Conservation (phyloP, 371 early-diverging fungal species). For the Dinochytrium kinnereticum region DNA sequence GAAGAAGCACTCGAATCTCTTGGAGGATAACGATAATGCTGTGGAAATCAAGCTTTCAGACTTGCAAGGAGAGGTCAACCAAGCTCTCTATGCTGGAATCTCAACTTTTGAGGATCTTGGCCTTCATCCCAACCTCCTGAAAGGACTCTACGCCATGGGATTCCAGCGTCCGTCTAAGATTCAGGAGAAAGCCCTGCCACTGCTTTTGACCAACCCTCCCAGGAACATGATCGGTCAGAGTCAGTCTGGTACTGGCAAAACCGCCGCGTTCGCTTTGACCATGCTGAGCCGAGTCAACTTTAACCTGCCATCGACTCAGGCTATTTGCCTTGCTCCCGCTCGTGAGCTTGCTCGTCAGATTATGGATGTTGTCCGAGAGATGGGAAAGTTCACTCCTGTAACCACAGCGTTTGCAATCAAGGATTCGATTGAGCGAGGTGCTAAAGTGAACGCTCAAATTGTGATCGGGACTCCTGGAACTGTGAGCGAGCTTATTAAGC, state of each 20-base stretch:
- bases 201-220: slow-evolving; percentile 66
- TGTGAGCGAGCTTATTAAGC: slow-evolving; percentile 71
- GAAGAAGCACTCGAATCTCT: slow-evolving; percentile 19
- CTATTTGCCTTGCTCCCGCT: slow-evolving; percentile 94
- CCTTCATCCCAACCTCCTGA: slow-evolving; percentile 70
- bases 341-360: slow-evolving; percentile 98
- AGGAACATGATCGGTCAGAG: slow-evolving; percentile 88
- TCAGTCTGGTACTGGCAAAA: slow-evolving; percentile 95
- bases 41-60: slow-evolving; percentile 84
- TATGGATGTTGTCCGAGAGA: slow-evolving; percentile 83
- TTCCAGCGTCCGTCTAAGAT: slow-evolving; percentile 94
- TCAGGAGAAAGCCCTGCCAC: slow-evolving; percentile 93
- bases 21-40: slow-evolving; percentile 57
- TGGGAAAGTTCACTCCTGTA: slow-evolving; percentile 87
- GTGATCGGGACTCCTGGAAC: slow-evolving; percentile 98
- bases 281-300: slow-evolving; percentile 71
- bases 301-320: slow-evolving; percentile 62
- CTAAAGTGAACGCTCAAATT: slow-evolving; percentile 75
- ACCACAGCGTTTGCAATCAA: slow-evolving; percentile 78
- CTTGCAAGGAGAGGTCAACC: slow-evolving; percentile 76
- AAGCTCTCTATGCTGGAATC: slow-evolving; percentile 57
- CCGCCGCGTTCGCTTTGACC: slow-evolving; percentile 94
- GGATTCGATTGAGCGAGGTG: slow-evolving; percentile 59
- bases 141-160: slow-evolving; percentile 93
- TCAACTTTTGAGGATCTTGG: slow-evolving; percentile 57